Percentiles rank a stretch among this genome's conserved stretches.
phyloP scores from a whole-genome alignment of 1,284 basidiomycete species.

The Ceratobasidium sp. region DNA sequence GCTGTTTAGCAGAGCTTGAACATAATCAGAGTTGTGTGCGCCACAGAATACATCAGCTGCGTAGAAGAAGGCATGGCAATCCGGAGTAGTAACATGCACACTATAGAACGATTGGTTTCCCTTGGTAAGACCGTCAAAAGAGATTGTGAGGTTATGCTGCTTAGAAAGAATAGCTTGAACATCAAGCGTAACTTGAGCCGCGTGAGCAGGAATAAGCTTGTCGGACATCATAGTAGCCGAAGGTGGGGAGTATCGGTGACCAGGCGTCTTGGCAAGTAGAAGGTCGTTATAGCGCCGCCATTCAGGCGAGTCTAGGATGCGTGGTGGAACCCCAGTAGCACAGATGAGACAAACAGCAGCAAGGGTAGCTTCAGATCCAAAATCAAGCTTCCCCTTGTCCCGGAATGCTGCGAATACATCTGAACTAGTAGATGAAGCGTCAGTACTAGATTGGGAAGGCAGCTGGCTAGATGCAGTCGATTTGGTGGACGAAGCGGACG shows the following conservation, averaged over 20 bases:
- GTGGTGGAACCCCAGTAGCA: conserved; percentile 10
- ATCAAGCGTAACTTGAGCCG: background rate
- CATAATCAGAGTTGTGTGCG: conserved; percentile 1
- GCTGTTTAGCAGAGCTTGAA: background rate
- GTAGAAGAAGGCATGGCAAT: background rate
- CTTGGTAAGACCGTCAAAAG: conserved; percentile 20
- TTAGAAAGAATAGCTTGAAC: background rate
- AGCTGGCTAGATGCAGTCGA: background rate
- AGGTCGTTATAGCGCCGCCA: background rate
- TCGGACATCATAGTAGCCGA: conserved; percentile 21
- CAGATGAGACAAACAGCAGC: conserved; percentile 6
- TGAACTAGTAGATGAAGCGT: background rate
- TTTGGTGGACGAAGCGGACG: background rate
- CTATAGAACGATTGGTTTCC: conserved; percentile 14
- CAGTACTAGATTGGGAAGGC: background rate
- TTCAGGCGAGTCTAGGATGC: background rate
- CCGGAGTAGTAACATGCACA: background rate
- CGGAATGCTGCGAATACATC: conserved; percentile 9
- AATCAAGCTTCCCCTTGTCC: conserved; percentile 8
- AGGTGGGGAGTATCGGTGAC: background rate
- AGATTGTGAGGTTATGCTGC: background rate
- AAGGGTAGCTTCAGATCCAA: background rate
- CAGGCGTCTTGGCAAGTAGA: conserved; percentile 1
- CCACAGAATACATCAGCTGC: background rate
- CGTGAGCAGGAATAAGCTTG: conserved; percentile 23